Evolutionary conservation across 2,329 filamentous ascomycete species (phyloP), one percentile per base, ranked within the genome.

Genomic region (Epichloe glyceriae): DNA sequence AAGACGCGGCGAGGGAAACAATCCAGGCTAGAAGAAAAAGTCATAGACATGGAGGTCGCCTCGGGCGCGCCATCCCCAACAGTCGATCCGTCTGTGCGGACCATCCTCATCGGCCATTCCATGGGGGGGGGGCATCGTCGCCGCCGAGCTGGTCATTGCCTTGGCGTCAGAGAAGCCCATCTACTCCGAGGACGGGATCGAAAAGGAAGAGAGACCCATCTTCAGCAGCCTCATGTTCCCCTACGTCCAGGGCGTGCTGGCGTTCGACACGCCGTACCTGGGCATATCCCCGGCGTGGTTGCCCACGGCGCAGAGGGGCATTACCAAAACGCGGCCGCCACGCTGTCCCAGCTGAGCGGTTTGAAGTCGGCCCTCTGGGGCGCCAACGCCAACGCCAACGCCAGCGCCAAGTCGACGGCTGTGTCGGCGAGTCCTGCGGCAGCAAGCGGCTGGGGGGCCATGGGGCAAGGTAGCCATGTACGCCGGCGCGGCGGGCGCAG

Each of bases 51-150:
- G 60, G 91, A 98, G 69, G 90, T 96, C 52, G 82, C 78, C 30
- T 85, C 86, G 58, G 75, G 76, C 44, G 91, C 88, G 0, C 79
- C 86, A 1, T 90, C 85, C 5, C 90, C 90, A 0, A 95, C 87
- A 0, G 77, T 95, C 55, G 88, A 94, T 54, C 88, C 89, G 5
- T 88, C 85, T 0, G 88, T 95, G 19, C 83, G 82, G 61, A 85
- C 86, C 30, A 76, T 95, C 45, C 77, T 96, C 15, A 72, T 94
- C 52, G 90, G 90, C 22, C 90, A 96, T 66, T 90, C 85, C 8
- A 96, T 86, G 86, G 86, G 86, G 58, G 86, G 86, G 86, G 58
- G 93, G 93, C 59, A 96, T 97, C 60, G 89, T 97, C 45, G 91
- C 88, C 11, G 91, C 89, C 35, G 93, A 97, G 64, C 85, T 88